Evolutionary conservation across 2,329 filamentous ascomycete species (phyloP), one percentile per base, ranked within the genome.

Genomic region (Fusarium multiceps): DNA sequence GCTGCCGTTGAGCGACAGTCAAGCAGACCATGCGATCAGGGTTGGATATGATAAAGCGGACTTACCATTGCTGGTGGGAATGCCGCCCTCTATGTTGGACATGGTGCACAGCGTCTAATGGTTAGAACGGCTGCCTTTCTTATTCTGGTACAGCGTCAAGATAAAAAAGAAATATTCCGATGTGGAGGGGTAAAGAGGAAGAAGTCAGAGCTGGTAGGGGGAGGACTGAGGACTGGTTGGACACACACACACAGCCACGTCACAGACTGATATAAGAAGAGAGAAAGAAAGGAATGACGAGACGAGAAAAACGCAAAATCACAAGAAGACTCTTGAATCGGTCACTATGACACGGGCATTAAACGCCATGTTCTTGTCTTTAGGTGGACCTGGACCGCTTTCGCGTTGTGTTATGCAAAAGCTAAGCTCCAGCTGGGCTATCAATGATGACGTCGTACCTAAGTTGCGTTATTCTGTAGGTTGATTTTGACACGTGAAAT

Each of bases 401-500:
- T 71, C 66, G 69, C 68, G 41, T 61, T 57, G 48, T 63, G 23
- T 55, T 67, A 43, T 57, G 59, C 43, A 25, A 60, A 57, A 45
- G 43, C 43, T 32, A 63, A 55, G 28, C 28, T 30, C 28, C 28
- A 30, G 42, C 34, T 28, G 28, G 28, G 28, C 28, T 61, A 37
- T 46, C 20, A 56, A 20, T 50, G 41, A 72, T 71, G 68, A 71
- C 68, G 68, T 72, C 53, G 59, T 66, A 14, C 25, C 23, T n/a
- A 30, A 20, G 21, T 41, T 51, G 34, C 18, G 34, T 37, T 18
- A 37, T 37, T 37, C 34, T 37, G 34, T n/a, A 37, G 34, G 28
- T 30, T 53, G 16, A 13, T 40, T 37, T 66, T 66, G 72, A 68
- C 74, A 75, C 71, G 74, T 75, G 74, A 75, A 75, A 61, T 74